Conservation (phyloP, 306 rosid genomes). For the Pterocarpus santalinus region DNA sequence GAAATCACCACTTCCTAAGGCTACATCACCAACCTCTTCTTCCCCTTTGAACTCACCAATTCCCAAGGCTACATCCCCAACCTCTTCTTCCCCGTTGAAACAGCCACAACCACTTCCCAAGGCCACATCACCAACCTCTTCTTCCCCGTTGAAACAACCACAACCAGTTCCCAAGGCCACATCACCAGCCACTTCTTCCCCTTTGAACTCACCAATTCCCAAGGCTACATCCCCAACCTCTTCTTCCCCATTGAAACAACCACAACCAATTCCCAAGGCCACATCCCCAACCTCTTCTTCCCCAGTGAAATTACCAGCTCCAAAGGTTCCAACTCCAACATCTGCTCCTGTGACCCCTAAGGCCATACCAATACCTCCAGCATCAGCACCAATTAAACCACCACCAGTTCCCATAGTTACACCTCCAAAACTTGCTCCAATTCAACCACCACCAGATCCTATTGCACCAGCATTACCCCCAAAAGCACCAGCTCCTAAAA, state of each 20-base stretch:
- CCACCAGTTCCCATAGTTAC: conserved; percentile 4
- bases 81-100: background rate
- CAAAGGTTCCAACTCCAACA: background rate
- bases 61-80: conserved; percentile 12
- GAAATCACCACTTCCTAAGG: background rate
- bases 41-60: background rate
- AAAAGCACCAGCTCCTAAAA: conserved; percentile 11
- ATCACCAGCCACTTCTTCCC: background rate
- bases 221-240: background rate
- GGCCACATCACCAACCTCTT: background rate
- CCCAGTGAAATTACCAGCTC: conserved; percentile 12
- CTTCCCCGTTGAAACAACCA: background rate
- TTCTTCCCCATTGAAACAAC: conserved; percentile 7
- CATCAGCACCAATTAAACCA: conserved; percentile 29
- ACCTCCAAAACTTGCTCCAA: conserved; percentile 40
- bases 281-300: conserved; percentile 14
- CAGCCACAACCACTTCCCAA: background rate
- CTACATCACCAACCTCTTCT: background rate
- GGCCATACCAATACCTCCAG: background rate
- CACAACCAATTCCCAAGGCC: background rate
- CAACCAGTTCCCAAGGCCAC: background rate
- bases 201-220: background rate
- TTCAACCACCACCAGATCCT: conserved; percentile 42
- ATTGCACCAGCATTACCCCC: conserved; percentile 6
- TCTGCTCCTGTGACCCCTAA: background rate